Conservation (phyloP, 805 yeast species). For the Lachancea thermotolerans region DNA sequence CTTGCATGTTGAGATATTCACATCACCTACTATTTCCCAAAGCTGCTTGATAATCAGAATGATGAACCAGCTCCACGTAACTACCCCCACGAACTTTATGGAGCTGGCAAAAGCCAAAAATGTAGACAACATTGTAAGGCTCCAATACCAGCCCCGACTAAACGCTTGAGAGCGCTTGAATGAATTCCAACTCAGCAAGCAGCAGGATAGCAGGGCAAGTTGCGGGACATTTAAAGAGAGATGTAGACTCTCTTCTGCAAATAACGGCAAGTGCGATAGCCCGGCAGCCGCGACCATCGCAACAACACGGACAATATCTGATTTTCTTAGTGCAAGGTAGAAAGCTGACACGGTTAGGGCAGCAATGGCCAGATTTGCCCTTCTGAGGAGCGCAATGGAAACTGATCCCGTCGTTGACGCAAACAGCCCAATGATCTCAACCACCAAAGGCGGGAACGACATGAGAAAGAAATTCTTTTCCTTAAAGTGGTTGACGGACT, state of each 20-base stretch:
- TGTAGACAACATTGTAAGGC: conserved; percentile 43
- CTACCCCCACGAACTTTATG: conserved; percentile 65
- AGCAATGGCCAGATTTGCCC: conserved; percentile 9
- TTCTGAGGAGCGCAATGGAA: conserved; percentile 8
- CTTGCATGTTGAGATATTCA: conserved; percentile 36
- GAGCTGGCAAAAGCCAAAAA: conserved; percentile 51
- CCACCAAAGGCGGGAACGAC: conserved; percentile 19
- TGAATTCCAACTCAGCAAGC: conserved; percentile 46
- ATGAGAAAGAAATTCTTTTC: conserved; percentile 14
- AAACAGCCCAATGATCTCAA: conserved; percentile 18
- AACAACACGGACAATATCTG: conserved; percentile 37
- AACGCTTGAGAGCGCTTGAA: conserved; percentile 43
- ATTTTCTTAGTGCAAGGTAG: conserved; percentile 19
- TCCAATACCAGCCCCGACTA: conserved; percentile 45
- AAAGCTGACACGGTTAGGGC: conserved; percentile 12
- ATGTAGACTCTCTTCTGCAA: conserved; percentile 11
- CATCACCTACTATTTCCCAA: conserved; percentile 70
- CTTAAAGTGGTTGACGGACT: conserved; percentile 10
- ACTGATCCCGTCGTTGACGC: conserved; percentile 1
- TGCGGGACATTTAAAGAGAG: conserved; percentile 36
- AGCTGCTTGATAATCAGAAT: conserved; percentile 41
- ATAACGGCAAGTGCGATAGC: conserved; percentile 16
- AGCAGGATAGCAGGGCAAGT: conserved; percentile 40
- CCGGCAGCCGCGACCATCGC: conserved; percentile 31
- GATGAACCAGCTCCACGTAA: conserved; percentile 61